Base-by-base conservation (phyloP, 257 asterid genomes). In the Solanum arcanum region DNA sequence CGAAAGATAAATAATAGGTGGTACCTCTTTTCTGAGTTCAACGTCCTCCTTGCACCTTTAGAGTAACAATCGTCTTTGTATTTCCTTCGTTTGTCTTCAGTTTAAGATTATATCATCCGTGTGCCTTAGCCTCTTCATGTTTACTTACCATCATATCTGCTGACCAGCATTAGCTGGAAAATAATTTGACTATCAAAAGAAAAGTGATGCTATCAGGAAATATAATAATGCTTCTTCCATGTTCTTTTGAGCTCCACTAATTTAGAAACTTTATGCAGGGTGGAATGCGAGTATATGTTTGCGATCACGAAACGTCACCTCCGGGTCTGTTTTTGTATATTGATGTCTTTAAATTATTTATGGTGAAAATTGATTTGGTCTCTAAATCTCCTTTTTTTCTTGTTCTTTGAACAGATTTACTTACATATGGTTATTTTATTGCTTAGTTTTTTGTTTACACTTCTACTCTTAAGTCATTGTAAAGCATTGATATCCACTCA, bases 261-360 rank as follows among this genome's bases (percentile, higher is more conserved):
- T 52, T 86, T 89, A 41, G 83, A 60, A 70, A 89, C 52, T 59
- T 90, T 90, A 84, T 94, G 95, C 97, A 95, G 97, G 97, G 93
- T 60, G 93, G 97, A 72, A 90, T 94, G 90, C 92, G 98, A 74
- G 95, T 94, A 83, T 96, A 95, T 92, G 82, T 95, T 52, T 94
- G 97, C 73, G 95, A 93, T 87, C 99, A 91, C 70, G 95, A 96
- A 81, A 94, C 99, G 21, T 89, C 94, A 31, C 96, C 99, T 77
- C 98, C 99, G 90, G 98, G 98, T 95, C 86, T 87, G 42, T 90
- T 86, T 88, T 25, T 87, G 6, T 64, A 60, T 52, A n/a, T 25
- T 69, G 37, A 62, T 86, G 81, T 47, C 87, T 69, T 59, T 29
- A 86, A 52, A 35, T 84, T 89, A 70, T 78, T 47, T 72, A 33